Evolutionary conservation across 2,329 filamentous ascomycete species (phyloP).

Genomic region (Botryotinia narcissicola): DNA sequence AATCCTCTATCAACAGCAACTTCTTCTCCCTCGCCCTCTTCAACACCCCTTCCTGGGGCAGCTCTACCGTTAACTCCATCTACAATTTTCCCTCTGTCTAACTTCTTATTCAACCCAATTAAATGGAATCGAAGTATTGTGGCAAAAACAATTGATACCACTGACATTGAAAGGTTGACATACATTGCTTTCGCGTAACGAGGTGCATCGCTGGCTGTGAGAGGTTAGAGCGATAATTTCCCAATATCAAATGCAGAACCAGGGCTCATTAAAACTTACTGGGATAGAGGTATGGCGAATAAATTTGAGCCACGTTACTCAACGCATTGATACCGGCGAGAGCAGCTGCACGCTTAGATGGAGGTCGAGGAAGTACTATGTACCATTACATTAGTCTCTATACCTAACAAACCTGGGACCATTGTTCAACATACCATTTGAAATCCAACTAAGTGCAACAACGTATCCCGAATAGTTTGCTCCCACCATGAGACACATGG

Average conservation of each 20-base stretch:
- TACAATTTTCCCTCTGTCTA: constrained; percentile 58
- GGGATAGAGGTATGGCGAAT: constrained; percentile 55
- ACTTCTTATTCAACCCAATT: constrained; percentile 63
- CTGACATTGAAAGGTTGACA: constrained; percentile 65
- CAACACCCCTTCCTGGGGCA: neutral
- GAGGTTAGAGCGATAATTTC: neutral
- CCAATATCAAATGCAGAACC: too few species aligned
- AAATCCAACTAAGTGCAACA: constrained; percentile 69
- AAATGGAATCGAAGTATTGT: constrained; percentile 62
- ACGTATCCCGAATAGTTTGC: constrained; percentile 25
- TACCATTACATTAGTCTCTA: neutral
- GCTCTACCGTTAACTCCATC: constrained; percentile 40
- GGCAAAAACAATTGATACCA: constrained; percentile 62
- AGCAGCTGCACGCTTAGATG: constrained; percentile 28
- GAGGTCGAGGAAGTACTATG: constrained; percentile 39
- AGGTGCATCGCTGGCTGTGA: constrained; percentile 8
- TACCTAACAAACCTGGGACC: neutral
- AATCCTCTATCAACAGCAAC: constrained; percentile 18
- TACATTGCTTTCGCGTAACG: constrained; percentile 51
- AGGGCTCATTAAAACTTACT: neutral
- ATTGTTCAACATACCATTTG: constrained; percentile 44
- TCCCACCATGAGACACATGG: constrained; percentile 19
- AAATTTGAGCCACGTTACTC: constrained; percentile 63
- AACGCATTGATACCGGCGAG: constrained; percentile 27
- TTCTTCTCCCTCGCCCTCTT: constrained; percentile 14